These are phyloP conservation scores for Chaetothyriales sp. DNA, from an alignment of 2,329 filamentous ascomycete genomes.

Conservation along the genomic window DNA sequence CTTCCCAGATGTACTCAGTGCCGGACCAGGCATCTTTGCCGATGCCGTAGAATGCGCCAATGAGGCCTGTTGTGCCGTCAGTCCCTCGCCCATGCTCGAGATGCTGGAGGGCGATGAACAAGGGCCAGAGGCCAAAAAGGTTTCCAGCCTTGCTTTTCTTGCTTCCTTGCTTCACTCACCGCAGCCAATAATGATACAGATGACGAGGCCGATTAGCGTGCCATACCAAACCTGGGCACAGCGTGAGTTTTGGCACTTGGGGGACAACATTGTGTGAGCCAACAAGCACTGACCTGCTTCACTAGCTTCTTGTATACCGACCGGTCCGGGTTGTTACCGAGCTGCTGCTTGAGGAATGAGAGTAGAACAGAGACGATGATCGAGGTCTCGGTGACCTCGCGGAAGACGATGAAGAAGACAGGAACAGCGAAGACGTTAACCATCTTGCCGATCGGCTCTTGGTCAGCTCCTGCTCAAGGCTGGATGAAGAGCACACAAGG, in stretches of 20 bases:
- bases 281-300: constrained; percentile 33
- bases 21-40: constrained; percentile 53
- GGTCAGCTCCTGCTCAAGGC: no score
- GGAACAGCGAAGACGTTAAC: constrained; percentile 62
- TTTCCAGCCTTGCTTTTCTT: background rate
- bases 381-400: constrained; percentile 68
- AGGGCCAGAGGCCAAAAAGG: no score
- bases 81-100: background rate
- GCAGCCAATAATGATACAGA: constrained; percentile 52
- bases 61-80: constrained; percentile 33
- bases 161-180: constrained; percentile 17
- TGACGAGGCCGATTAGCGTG: constrained; percentile 45
- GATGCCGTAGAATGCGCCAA: constrained; percentile 59
- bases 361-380: constrained; percentile 81
- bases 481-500: no score
- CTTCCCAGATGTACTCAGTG: constrained; percentile 69
- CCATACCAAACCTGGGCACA: constrained; percentile 52
- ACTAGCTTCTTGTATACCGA: constrained; percentile 53
- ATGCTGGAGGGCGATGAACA: no score
- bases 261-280: background rate
- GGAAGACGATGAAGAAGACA: constrained; percentile 84
- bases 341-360: constrained; percentile 69
- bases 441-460: constrained; percentile 33
- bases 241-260: background rate
- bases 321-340: constrained; percentile 51